phyloP scores from a whole-genome alignment of 2,329 filamentous ascomycete species.

The Cordyceps javanica region DNA sequence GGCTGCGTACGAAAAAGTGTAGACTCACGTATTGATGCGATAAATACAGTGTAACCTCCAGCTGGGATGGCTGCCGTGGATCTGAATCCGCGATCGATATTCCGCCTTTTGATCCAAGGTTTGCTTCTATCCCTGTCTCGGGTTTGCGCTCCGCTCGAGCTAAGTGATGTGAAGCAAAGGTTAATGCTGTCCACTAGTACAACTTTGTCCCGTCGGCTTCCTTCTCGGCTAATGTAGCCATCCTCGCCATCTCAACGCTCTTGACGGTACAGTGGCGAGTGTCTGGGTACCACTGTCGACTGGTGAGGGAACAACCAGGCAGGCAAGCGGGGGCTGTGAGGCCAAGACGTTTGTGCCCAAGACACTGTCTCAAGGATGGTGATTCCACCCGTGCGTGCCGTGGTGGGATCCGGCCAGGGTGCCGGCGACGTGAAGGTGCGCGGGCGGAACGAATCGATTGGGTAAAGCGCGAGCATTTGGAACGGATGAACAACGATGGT shows the following conservation, averaged over 20 bases:
- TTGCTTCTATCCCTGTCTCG: not conserved
- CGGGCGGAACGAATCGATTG: too few relatives aligned
- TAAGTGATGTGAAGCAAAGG: not conserved
- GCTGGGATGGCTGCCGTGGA: constrained; percentile 42
- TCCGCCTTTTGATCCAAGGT: constrained; percentile 42
- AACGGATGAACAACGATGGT: too few relatives aligned
- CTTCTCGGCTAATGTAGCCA: constrained; percentile 38
- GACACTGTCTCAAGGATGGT: constrained; percentile 18
- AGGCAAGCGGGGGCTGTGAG: constrained; percentile 19
- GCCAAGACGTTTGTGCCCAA: constrained; percentile 18
- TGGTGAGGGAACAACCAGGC: constrained; percentile 40
- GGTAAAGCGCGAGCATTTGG: too few relatives aligned
- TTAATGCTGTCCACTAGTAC: constrained; percentile 19
- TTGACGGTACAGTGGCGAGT: constrained; percentile 41
- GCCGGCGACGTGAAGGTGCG: constrained; percentile 14
- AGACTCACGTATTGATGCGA: too few relatives aligned
- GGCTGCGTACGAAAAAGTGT: too few relatives aligned
- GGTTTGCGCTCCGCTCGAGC: not conserved
- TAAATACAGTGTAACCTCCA: too few relatives aligned
- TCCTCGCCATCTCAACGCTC: constrained; percentile 41
- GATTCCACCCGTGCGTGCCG: constrained; percentile 23
- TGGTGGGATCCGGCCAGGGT: constrained; percentile 20
- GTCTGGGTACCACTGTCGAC: constrained; percentile 26
- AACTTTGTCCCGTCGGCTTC: constrained; percentile 44
- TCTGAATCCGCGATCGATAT: constrained; percentile 38